These are phyloP conservation scores for Pleurotus sapidus DNA, from an alignment of 768 basidiomycete genomes.

Conservation along the genomic window DNA sequence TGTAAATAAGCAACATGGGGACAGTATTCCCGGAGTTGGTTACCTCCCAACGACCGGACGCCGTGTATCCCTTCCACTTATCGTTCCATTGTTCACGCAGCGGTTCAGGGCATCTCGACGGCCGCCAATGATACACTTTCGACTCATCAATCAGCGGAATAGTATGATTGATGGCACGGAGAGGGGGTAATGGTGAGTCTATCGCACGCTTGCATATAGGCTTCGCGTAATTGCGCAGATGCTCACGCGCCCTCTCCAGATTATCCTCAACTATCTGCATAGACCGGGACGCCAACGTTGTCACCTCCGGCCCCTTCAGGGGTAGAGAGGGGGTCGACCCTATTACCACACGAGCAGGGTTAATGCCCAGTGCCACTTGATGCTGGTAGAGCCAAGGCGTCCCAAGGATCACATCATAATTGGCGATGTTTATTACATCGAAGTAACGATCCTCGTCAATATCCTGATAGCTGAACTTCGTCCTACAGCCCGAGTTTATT, in stretches of 20 bases:
- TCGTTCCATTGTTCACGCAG: constrained; percentile 15
- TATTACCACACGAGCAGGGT: constrained; percentile 16
- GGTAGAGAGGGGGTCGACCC: constrained; percentile 10
- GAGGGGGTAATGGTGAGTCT: constrained; percentile 21
- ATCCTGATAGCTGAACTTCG: constrained; percentile 27
- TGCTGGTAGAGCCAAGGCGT: constrained; percentile 33
- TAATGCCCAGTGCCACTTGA: constrained; percentile 22
- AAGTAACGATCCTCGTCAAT: constrained; percentile 27
- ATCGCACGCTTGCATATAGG: constrained; percentile 16
- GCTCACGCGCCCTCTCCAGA: constrained; percentile 8
- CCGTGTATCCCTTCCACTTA: constrained; percentile 19
- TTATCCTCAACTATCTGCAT: constrained; percentile 10
- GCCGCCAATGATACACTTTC: constrained; percentile 18
- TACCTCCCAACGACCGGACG: constrained; percentile 23
- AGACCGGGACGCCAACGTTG: constrained; percentile 9
- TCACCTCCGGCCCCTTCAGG: constrained; percentile 13
- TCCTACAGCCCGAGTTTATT: constrained; percentile 23
- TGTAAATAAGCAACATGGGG: constrained; percentile 20
- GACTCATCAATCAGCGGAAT: constrained; percentile 22
- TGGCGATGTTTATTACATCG: constrained; percentile 33
- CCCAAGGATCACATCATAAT: constrained; percentile 36
- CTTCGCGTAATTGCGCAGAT: constrained; percentile 12
- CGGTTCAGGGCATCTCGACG: constrained; percentile 22
- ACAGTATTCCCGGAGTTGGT: constrained; percentile 2
- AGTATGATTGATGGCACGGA: constrained; percentile 21